These are phyloP conservation scores for Boeremia lycopersici DNA, from an alignment of 2,329 filamentous ascomycete species.

Conservation along the genomic window DNA sequence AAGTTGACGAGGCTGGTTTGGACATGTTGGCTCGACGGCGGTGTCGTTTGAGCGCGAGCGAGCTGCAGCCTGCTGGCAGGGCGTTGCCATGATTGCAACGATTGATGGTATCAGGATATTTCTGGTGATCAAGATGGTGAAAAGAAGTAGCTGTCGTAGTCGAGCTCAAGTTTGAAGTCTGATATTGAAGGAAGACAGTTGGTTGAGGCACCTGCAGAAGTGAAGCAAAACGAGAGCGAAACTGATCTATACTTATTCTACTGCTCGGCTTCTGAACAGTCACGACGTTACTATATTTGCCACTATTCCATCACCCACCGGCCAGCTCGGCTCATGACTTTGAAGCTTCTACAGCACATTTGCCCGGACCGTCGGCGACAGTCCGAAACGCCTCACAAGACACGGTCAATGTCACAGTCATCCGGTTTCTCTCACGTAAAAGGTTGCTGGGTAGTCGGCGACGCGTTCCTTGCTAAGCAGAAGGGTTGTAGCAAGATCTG, in stretches of 20 bases:
- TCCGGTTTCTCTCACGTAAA: conserved; percentile 9
- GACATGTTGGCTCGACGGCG: conserved; percentile 8
- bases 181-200: no score
- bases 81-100: conserved; percentile 1
- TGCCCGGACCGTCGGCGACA: conserved; percentile 13
- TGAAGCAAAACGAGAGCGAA: not conserved
- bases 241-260: not conserved
- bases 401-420: not conserved
- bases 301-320: conserved; percentile 1
- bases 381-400: conserved; percentile 11
- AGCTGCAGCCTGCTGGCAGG: conserved; percentile 5
- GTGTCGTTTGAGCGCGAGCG: conserved; percentile 10
- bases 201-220: not conserved
- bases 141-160: not conserved
- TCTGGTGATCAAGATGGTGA: not conserved
- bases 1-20: conserved; percentile 7
- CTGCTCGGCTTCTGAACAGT: not conserved
- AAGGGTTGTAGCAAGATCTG: conserved; percentile 1
- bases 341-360: conserved; percentile 6
- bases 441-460: not conserved
- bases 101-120: no score
- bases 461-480: not conserved
- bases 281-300: conserved; percentile 8
- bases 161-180: not conserved
- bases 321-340: conserved; percentile 11